Evolutionary conservation across 1,284 basidiomycete genomes (phyloP).

Genomic region (Ustilago bromivora): DNA sequence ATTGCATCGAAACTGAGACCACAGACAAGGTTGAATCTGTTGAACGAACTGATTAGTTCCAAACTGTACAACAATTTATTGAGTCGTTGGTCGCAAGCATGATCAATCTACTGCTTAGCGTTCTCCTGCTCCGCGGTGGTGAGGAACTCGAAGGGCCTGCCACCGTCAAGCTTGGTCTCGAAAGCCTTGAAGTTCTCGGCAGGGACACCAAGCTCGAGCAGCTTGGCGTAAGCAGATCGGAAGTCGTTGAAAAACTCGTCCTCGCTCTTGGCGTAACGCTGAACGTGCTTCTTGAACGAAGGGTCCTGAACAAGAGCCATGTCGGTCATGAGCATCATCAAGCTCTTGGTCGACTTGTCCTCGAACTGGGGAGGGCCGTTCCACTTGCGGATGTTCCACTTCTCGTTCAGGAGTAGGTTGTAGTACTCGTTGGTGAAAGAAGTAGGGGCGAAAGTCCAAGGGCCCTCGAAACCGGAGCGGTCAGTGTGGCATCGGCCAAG

Average conservation of each 20-base stretch:
- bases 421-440: slow-evolving; percentile 91
- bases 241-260: slow-evolving; percentile 68
- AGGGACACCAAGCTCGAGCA: slow-evolving; percentile 67
- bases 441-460: slow-evolving; percentile 74
- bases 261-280: slow-evolving; percentile 67
- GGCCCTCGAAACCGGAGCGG: slow-evolving; percentile 69
- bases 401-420: slow-evolving; percentile 88
- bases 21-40: not conserved
- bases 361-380: slow-evolving; percentile 91
- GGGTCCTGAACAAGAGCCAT: slow-evolving; percentile 61
- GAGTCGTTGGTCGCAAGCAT: not conserved
- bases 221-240: slow-evolving; percentile 51
- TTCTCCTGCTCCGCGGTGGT: slow-evolving; percentile 61
- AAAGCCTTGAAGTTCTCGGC: slow-evolving; percentile 63
- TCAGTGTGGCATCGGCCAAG: slow-evolving; percentile 89
- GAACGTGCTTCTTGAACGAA: slow-evolving; percentile 63
- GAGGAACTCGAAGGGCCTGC: slow-evolving; percentile 48
- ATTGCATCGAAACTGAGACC: not conserved
- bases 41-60: slow-evolving; percentile 11
- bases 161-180: slow-evolving; percentile 53
- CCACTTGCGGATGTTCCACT: slow-evolving; percentile 83
- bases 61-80: slow-evolving; percentile 1
- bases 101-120: slow-evolving; percentile 19
- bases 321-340: slow-evolving; percentile 83
- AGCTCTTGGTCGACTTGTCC: slow-evolving; percentile 84